A percentile compares a stretch with the other conserved stretches of the same genome.
phyloP scores from a whole-genome alignment of 2,329 filamentous ascomycete species.

The Colletotrichum orbiculare region DNA sequence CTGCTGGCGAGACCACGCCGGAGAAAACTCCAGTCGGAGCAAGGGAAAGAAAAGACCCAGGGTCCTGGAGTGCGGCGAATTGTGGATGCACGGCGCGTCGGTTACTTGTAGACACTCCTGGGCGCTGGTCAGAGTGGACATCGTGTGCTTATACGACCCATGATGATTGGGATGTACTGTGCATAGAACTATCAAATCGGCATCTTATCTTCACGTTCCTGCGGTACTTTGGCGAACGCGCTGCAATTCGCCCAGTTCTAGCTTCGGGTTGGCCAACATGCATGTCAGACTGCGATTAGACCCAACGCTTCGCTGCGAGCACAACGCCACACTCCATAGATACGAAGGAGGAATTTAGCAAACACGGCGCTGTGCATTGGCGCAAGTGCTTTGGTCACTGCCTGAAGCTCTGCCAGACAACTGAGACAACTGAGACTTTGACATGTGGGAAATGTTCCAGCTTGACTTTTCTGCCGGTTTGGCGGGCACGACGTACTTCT shows the following conservation, averaged over 20 bases:
- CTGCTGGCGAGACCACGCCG: slow-evolving; percentile 24
- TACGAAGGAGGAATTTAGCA: too few relatives aligned
- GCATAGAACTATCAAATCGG: neutral
- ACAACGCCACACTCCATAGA: too few relatives aligned
- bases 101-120: too few relatives aligned
- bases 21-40: slow-evolving; percentile 14
- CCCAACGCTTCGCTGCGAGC: too few relatives aligned
- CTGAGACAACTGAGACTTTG: neutral
- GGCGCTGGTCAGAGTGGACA: too few relatives aligned
- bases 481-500: slow-evolving; percentile 1
- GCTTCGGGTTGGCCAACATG: slow-evolving; percentile 3
- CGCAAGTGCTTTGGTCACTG: too few relatives aligned
- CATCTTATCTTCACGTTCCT: slow-evolving; percentile 25
- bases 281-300: slow-evolving; percentile 24
- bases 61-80: neutral
- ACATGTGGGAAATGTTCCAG: slow-evolving; percentile 6
- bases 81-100: too few relatives aligned
- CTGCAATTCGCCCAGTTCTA: neutral
- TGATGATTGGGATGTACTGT: neutral
- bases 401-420: too few relatives aligned
- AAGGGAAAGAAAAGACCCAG: neutral
- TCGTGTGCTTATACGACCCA: too few relatives aligned
- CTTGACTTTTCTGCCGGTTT: neutral
- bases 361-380: too few relatives aligned
- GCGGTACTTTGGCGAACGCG: neutral